phyloP scores from a whole-genome alignment of 257 asterid species.

The Verbena officinalis region DNA sequence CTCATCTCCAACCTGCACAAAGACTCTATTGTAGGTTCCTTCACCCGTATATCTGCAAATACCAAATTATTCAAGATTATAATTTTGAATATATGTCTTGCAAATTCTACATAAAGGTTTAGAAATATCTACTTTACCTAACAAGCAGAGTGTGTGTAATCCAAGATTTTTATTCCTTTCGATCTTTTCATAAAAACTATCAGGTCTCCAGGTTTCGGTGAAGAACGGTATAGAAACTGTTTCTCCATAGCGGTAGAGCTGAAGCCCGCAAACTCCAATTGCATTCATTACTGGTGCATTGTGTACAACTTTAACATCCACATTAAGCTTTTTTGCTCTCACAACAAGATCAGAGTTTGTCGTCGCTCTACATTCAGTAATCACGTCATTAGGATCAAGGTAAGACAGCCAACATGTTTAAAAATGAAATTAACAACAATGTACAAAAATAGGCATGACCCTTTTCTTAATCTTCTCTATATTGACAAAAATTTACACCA shows the following conservation, averaged over 20 bases:
- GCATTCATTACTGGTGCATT: conserved; percentile 97
- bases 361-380: conserved; percentile 67
- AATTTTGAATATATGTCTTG: conserved; percentile 20
- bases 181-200: conserved; percentile 87
- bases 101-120: not conserved
- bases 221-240: conserved; percentile 86
- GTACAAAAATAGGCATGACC: conserved; percentile 1
- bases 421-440: conserved; percentile 9
- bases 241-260: conserved; percentile 93
- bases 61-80: too few species aligned
- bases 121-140: conserved; percentile 49
- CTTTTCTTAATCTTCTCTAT: not conserved
- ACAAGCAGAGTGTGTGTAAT: conserved; percentile 84
- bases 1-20: conserved; percentile 70
- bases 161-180: conserved; percentile 64
- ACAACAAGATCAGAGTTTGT: conserved; percentile 94
- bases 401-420: not conserved
- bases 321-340: conserved; percentile 79
- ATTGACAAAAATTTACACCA: not conserved
- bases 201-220: conserved; percentile 96
- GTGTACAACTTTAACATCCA: conserved; percentile 82
- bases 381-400: conserved; percentile 15
- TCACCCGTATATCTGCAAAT: conserved; percentile 80
- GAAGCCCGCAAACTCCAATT: conserved; percentile 88
- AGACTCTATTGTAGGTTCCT: conserved; percentile 87